These are phyloP conservation scores for Sarocladiaceae sp. DNA, from an alignment of 2,329 filamentous ascomycete genomes.

Conservation along the genomic window DNA sequence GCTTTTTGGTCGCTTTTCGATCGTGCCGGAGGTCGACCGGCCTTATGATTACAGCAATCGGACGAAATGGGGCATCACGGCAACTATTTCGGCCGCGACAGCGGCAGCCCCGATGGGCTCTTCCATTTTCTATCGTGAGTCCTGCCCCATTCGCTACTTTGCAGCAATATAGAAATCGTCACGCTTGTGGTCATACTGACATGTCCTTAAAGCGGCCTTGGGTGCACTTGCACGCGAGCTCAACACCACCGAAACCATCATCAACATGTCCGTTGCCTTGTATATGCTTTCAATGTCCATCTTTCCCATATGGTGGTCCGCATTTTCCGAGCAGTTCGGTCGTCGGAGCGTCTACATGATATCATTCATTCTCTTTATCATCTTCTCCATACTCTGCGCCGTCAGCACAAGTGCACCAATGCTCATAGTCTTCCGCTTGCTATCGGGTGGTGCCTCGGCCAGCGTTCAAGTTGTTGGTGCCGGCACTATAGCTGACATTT, in stretches of 20 bases:
- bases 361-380: conserved; percentile 67
- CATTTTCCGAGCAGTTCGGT: conserved; percentile 70
- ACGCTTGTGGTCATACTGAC: conserved; percentile 13
- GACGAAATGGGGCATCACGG: conserved; percentile 83
- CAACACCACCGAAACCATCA: conserved; percentile 57
- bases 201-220: conserved; percentile 54
- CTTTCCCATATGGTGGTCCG: conserved; percentile 84
- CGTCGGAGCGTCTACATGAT: conserved; percentile 74
- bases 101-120: conserved; percentile 79
- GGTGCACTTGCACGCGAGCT: conserved; percentile 59
- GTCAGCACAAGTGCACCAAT: conserved; percentile 66
- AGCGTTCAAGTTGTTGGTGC: conserved; percentile 80
- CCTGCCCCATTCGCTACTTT: background rate
- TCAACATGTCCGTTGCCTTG: conserved; percentile 71
- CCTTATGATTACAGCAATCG: conserved; percentile 68
- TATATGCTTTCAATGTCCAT: conserved; percentile 84
- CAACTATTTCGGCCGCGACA: conserved; percentile 71
- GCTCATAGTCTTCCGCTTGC: conserved; percentile 72
- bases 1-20: conserved; percentile 62
- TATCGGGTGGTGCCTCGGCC: conserved; percentile 72
- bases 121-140: conserved; percentile 75
- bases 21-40: conserved; percentile 75
- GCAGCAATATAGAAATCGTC: background rate
- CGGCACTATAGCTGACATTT: conserved; percentile 78
- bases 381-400: conserved; percentile 68